Percentiles rank a stretch among this genome's conserved stretches.
Conservation (phyloP, 2,329 filamentous ascomycete species). For the Xylaria digitata region DNA sequence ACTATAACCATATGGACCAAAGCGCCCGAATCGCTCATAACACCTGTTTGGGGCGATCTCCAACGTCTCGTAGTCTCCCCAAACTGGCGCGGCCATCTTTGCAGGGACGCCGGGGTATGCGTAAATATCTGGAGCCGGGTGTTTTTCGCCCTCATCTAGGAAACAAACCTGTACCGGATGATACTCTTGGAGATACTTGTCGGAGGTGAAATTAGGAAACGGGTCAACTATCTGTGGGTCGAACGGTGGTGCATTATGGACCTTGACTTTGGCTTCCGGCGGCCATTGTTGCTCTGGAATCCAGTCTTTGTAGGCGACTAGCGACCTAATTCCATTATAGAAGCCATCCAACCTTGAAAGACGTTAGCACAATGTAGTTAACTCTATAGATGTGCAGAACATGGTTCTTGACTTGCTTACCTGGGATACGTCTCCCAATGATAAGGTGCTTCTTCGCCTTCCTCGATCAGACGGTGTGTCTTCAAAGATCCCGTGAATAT, state of each 20-base stretch:
- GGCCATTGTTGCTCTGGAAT: slow-evolving; percentile 44
- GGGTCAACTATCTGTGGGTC: slow-evolving; percentile 47
- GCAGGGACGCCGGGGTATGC: slow-evolving; percentile 70
- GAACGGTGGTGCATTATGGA: slow-evolving; percentile 43
- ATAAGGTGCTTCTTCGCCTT: slow-evolving; percentile 37
- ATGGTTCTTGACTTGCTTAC: slow-evolving; percentile 34
- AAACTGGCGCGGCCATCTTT: slow-evolving; percentile 72
- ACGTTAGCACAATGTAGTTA: slow-evolving; percentile 1
- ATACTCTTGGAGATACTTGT: slow-evolving; percentile 45
- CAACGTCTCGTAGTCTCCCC: slow-evolving; percentile 72
- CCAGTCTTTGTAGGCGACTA: slow-evolving; percentile 48
- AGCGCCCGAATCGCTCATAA: slow-evolving; percentile 75
- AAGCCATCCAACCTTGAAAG: slow-evolving; percentile 43
- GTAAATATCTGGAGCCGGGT: slow-evolving; percentile 52
- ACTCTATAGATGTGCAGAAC: not conserved
- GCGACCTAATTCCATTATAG: slow-evolving; percentile 46
- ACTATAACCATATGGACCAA: slow-evolving; percentile 75
- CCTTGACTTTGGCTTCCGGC: slow-evolving; percentile 38
- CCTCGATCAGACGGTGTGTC: slow-evolving; percentile 34
- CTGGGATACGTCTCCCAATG: slow-evolving; percentile 45
- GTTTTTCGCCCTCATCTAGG: slow-evolving; percentile 60
- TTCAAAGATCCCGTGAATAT: slow-evolving; percentile 41
- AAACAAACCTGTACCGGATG: slow-evolving; percentile 56
- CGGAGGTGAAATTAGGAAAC: slow-evolving; percentile 46
- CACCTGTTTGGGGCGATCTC: slow-evolving; percentile 73